These are phyloP conservation scores for Piper longum DNA, from an alignment of 164 flowering plant species.

Conservation along the genomic window DNA sequence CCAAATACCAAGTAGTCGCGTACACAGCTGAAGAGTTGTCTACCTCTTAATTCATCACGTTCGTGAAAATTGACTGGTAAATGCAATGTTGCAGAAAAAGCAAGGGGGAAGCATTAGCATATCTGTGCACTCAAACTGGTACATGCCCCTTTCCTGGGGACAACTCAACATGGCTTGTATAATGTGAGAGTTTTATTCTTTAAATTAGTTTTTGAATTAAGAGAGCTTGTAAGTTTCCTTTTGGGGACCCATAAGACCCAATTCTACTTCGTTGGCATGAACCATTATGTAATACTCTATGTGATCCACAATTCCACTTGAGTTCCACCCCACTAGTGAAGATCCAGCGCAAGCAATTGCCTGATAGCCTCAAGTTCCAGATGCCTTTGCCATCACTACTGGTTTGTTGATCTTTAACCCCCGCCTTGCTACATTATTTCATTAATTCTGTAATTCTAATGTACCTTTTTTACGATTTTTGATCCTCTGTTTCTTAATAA, in stretches of 20 bases:
- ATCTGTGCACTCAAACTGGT: constrained; percentile 17
- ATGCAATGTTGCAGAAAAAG: constrained; percentile 7
- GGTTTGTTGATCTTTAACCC: constrained; percentile 4
- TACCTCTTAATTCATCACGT: too few species aligned
- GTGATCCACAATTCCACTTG: constrained; percentile 15
- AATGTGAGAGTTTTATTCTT: too few species aligned
- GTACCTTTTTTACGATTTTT: not conserved
- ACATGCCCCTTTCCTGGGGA: constrained; percentile 16
- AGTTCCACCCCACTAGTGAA: constrained; percentile 1
- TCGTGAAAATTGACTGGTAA: not conserved
- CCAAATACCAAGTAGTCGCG: constrained; percentile 20
- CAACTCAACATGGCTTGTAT: too few species aligned
- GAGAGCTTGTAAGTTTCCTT: too few species aligned
- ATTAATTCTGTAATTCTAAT: not conserved
- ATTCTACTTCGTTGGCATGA: constrained; percentile 20
- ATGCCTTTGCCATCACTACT: constrained; percentile 14
- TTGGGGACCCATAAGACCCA: too few species aligned
- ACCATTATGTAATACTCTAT: constrained; percentile 13
- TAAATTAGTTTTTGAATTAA: too few species aligned
- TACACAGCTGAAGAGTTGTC: not conserved
- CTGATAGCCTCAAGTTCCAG: constrained; percentile 11
- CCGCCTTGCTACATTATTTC: not conserved
- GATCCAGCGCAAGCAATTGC: constrained; percentile 7
- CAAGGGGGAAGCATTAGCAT: constrained; percentile 16
- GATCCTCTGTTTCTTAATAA: not conserved